A percentile compares a stretch with the other conserved stretches of the same genome.
phyloP scores from a whole-genome alignment of 129 eudicot species.

The Smallanthus sonchifolius region DNA sequence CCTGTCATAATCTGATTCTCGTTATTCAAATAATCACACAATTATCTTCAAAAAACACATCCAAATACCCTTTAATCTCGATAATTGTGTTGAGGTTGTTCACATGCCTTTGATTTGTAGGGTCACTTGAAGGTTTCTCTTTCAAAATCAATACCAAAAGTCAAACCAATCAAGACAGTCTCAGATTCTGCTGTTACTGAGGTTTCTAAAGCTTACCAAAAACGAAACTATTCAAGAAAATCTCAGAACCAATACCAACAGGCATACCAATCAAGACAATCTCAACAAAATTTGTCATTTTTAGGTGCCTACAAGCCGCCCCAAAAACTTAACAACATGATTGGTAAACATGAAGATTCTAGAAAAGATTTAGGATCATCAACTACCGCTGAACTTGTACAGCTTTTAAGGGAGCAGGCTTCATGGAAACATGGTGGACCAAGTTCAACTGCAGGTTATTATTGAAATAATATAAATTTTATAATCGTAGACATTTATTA shows the following conservation, averaged over 20 bases:
- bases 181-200: constrained; percentile 21
- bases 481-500: not conserved
- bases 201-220: constrained; percentile 7
- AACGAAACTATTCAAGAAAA: constrained; percentile 23
- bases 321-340: constrained; percentile 32
- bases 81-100: not conserved
- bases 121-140: constrained; percentile 59
- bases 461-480: not conserved
- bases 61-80: not conserved
- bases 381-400: constrained; percentile 62
- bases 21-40: not conserved
- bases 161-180: constrained; percentile 33
- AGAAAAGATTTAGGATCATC: constrained; percentile 38
- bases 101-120: constrained; percentile 30
- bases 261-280: constrained; percentile 37
- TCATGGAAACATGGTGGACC: constrained; percentile 35
- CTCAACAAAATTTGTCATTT: constrained; percentile 4
- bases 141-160: constrained; percentile 47
- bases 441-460: constrained; percentile 33
- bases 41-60: not conserved
- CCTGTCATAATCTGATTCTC: not conserved
- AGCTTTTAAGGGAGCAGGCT: constrained; percentile 67
- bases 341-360: constrained; percentile 28
- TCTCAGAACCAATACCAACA: constrained; percentile 21
- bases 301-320: constrained; percentile 30